Base-by-base conservation (phyloP, 2,329 filamentous ascomycete species). In the Epichloe gansuensis region DNA sequence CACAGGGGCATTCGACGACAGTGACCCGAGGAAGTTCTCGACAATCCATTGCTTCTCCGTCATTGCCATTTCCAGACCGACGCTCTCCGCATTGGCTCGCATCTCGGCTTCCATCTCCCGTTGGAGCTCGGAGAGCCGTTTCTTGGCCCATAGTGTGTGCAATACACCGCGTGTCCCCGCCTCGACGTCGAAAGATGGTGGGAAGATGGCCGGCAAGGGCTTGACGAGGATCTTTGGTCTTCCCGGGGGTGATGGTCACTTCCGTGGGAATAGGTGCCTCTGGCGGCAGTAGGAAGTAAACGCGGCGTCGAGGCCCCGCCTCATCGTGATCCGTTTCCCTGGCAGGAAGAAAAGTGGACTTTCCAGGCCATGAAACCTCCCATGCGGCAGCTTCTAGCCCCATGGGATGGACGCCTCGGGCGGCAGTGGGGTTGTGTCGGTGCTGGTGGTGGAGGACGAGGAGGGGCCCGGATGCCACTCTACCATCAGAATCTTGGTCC, bases 401-500 rank as follows among this genome's bases (percentile, higher is more conserved):
- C n/a, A 34, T 23, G 48, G 47, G 39, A 34, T 39, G 54, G 52
- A 21, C 50, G 51, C 44, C 35, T 38, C 31, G 50, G 45, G 50
- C 51, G 48, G 52, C 17, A 4, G 21, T n/a, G 13, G 13, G 11
- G 34, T 42, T 1, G 37, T 48, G 23, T 5, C 25, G 31, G 44
- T 31, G 35, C 13, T 21, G 23, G 23, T n/a, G 21, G 46, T 23
- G 35, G 35, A 15, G 12, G 42, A 50, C 47, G 47, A 50, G 38
- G 57, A 57, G 43, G 60, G 59, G 48, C 59, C 60, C 41, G 69
- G 65, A 64, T 88, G 82, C 90, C 90, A 95, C 67, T 95, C 89
- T 41, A 95, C 84, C 88, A 95, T 93, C 60, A 95, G 73, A 57
- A 95, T 84, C 72, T 95, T 95, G 57, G 88, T 94, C 42, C 89